Conservation (phyloP, 352 stramenopile species). For the Blastocystis sp. region DNA sequence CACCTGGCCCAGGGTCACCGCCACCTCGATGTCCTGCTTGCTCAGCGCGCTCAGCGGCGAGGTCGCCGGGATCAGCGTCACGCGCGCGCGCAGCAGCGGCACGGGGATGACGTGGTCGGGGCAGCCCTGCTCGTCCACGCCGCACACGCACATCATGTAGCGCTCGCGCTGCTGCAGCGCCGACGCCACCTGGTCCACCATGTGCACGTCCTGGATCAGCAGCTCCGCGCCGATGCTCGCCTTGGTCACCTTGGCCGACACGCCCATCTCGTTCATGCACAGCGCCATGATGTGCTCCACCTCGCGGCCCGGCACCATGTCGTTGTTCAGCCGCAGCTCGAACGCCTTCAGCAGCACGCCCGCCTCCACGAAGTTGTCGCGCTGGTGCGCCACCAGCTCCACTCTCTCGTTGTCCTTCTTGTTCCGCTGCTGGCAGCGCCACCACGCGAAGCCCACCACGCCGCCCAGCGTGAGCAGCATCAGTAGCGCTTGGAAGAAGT, state of each 20-base stretch:
- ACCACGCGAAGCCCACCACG: constrained; percentile 25
- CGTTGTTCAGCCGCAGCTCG: constrained; percentile 60
- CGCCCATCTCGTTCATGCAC: constrained; percentile 42
- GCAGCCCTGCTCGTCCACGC: constrained; percentile 30
- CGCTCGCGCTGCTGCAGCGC: constrained; percentile 26
- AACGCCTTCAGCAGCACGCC: constrained; percentile 29
- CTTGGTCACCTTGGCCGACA: constrained; percentile 30
- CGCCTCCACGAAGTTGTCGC: constrained; percentile 39
- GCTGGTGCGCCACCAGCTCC: constrained; percentile 26
- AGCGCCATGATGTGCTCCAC: constrained; percentile 63
- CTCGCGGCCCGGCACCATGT: constrained; percentile 31
- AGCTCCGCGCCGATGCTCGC: constrained; percentile 10
- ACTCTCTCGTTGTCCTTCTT: constrained; percentile 34
- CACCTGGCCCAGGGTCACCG: constrained; percentile 34
- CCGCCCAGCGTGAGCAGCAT: constrained; percentile 21
- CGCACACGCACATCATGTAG: constrained; percentile 63
- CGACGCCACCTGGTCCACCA: constrained; percentile 41
- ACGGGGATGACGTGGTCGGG: constrained; percentile 24
- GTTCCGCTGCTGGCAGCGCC: constrained; percentile 30
- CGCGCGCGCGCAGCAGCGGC: constrained; percentile 18
- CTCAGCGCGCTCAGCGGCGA: constrained; percentile 25
- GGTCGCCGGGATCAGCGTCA: constrained; percentile 9
- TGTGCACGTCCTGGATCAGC: constrained; percentile 26
- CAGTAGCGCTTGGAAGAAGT: constrained; percentile 46
- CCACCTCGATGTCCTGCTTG: constrained; percentile 53